These are phyloP conservation scores for Trifolium dubium DNA, from an alignment of 306 rosid species.

Conservation along the genomic window DNA sequence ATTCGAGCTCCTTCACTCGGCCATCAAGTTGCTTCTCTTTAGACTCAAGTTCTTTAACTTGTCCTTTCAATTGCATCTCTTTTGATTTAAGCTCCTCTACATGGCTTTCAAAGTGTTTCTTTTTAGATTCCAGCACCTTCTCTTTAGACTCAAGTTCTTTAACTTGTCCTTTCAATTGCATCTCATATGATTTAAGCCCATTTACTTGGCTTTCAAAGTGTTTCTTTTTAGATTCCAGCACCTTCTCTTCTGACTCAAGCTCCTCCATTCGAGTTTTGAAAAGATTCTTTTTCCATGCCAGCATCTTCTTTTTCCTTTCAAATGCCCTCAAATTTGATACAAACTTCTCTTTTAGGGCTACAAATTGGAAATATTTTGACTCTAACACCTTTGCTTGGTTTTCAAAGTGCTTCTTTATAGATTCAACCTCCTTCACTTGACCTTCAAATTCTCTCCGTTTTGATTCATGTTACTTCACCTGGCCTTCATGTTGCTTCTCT, in stretches of 20 bases:
- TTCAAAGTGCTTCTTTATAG: not conserved
- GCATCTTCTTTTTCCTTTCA: not conserved
- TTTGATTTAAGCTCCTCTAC: conserved; percentile 25
- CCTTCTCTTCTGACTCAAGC: not conserved
- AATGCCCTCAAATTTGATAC: not conserved
- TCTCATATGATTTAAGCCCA: conserved; percentile 33
- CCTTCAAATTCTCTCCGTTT: too few species aligned
- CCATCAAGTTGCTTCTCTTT: not conserved
- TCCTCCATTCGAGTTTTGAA: not conserved
- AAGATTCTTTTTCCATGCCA: not conserved
- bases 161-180: not conserved
- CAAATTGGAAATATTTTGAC: too few species aligned
- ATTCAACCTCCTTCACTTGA: not conserved
- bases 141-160: not conserved
- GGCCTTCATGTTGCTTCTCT: too few species aligned
- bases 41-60: not conserved
- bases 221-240: not conserved
- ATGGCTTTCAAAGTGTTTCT: not conserved
- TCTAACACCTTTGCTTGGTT: not conserved
- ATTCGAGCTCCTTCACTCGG: not conserved
- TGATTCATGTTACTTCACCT: not conserved
- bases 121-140: not conserved
- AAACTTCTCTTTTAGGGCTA: too few species aligned
- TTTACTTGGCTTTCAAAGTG: not conserved
- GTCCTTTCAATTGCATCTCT: not conserved